Evolutionary conservation across 2,329 filamentous ascomycete species (phyloP), one percentile per base, ranked within the genome.

Genomic region (Pestalotiopsis sp.): DNA sequence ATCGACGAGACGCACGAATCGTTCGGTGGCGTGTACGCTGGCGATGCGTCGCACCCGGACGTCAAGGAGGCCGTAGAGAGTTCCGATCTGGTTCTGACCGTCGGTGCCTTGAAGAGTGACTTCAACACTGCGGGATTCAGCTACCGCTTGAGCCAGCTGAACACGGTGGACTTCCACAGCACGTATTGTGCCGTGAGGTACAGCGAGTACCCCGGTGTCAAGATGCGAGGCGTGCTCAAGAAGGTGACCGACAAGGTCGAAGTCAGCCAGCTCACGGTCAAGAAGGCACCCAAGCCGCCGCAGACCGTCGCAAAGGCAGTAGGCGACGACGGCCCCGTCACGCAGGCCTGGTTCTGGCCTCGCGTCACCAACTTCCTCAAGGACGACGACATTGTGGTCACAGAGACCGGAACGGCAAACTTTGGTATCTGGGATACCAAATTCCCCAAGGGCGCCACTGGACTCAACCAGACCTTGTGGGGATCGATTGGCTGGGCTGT

Each of bases 391-490:
- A 88, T 97, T 68, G 84, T 97, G 67, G 87, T 97, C 64, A 95
- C 94, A 0, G 94, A 97, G 79, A 97, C 94, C 2, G 94, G 94
- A 52, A 97, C 94, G 0, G 86, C 93, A 68, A 95, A 94, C 81
- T 95, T 97, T 78, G 94, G 94, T 68, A 93, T 96, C 75, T 94
- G 92, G 89, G 93, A 95, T 68, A 95, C 93, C 4, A 88, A 88
- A 57, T 96, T 97, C 82, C 94, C 94, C 0, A 78, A 84, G 2
- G 86, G 87, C n/a, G 92, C 95, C n/a, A 93, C 88, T 7, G 92
- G 92, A 20, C 88, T 97, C 75, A 94, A 89, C 66, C 93, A 96
- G 77, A 91, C 93, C 2, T 88, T 96, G 13, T 82, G 93, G 93
- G 78, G 93, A 82, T 88, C 86, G 72, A 89, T 90, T 69, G 87